Percentiles rank a stretch among this genome's conserved stretches.
Evolutionary conservation across 306 rosid species (phyloP).

Genomic region (Morella rubra): DNA sequence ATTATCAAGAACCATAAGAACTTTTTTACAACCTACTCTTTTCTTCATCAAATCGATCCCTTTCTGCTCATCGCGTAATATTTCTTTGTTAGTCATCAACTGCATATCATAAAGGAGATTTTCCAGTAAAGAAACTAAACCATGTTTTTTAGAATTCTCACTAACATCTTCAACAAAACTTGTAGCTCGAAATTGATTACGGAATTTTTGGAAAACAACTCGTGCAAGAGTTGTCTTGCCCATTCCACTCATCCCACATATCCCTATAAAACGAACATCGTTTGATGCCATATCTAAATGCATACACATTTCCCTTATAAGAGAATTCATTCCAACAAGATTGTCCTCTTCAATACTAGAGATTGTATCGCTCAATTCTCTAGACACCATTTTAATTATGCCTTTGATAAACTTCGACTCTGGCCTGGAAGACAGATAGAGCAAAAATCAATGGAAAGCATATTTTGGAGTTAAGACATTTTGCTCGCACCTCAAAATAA

Average conservation of each 20-base stretch:
- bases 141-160: background rate
- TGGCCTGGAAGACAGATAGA: background rate
- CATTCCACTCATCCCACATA: background rate
- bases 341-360: background rate
- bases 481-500: too few relatives aligned
- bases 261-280: background rate
- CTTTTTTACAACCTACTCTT: background rate
- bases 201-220: background rate
- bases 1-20: slow-evolving; percentile 3
- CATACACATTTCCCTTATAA: background rate
- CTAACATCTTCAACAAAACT: background rate
- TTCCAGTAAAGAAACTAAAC: background rate
- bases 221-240: background rate
- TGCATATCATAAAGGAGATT: background rate
- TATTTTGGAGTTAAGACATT: too few relatives aligned
- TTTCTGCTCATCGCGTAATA: fast-evolving
- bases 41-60: background rate
- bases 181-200: background rate
- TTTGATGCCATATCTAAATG: background rate
- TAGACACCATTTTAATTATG: background rate
- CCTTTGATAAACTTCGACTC: background rate
- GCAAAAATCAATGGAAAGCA: too few relatives aligned
- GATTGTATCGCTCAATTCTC: background rate
- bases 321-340: background rate
- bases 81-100: fast-evolving